These are phyloP conservation scores for Heterobasidion parviporum DNA, from an alignment of 1,284 basidiomycete species.

Conservation along the genomic window DNA sequence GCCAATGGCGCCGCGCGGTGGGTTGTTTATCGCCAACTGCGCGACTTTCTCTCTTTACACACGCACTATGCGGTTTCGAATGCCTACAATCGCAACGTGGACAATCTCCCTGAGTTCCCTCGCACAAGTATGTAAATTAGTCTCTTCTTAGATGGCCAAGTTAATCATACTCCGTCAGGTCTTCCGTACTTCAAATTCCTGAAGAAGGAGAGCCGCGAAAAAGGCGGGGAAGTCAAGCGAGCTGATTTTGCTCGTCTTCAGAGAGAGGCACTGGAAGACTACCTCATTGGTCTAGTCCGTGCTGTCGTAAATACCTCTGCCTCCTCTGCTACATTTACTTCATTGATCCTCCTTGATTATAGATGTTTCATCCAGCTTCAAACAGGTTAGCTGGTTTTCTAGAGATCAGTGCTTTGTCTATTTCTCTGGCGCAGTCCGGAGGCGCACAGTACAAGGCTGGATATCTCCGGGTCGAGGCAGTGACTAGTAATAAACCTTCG, in stretches of 20 bases:
- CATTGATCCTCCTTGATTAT: background rate
- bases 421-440: conserved; percentile 77
- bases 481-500: conserved; percentile 33
- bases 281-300: conserved; percentile 83
- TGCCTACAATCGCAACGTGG: conserved; percentile 60
- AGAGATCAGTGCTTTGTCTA: conserved; percentile 87
- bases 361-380: conserved; percentile 96
- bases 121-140: conserved; percentile 58
- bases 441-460: conserved; percentile 89
- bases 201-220: conserved; percentile 46
- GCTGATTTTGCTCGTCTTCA: conserved; percentile 77
- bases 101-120: conserved; percentile 90
- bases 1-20: conserved; percentile 92
- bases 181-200: conserved; percentile 86
- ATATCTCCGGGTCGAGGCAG: conserved; percentile 56
- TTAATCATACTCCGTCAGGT: conserved; percentile 30
- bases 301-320: conserved; percentile 60
- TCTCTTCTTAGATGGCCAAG: background rate
- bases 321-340: background rate
- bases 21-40: conserved; percentile 93
- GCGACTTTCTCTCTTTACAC: conserved; percentile 90
- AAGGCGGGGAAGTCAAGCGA: conserved; percentile 43
- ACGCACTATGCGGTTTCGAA: conserved; percentile 88
- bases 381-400: conserved; percentile 94
- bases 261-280: conserved; percentile 80